Base-by-base conservation (phyloP, 352 stramenopile genomes). In the Poterioochromonas sp. region DNA sequence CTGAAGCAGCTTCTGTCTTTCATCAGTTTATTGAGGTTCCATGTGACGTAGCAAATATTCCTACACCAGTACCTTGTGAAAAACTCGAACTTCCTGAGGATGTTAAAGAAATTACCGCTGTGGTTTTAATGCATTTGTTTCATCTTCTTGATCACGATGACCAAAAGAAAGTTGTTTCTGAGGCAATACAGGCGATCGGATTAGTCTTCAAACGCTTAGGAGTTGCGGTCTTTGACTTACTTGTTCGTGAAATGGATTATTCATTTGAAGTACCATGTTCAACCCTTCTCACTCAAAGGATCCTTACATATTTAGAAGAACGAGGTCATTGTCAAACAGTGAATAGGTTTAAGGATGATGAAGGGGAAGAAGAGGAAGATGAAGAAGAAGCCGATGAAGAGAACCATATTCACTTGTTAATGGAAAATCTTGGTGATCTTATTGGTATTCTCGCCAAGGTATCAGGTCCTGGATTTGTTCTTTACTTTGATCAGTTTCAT, bases 401-500 rank as follows among this genome's bases (percentile, higher is more conserved):
- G n/a, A n/a, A 98, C 64, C 92, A 95, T 73, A 91, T 95, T 63
- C 94, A 94, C 63, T 87, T 94, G 74, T 88, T 97, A 37, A 91
- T 89, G 81, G 93, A 96, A 79, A 88, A 87, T 51, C 90, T 94
- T 3, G 95, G 91, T 47, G 94, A 98, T 83, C 84, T 98, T 34
- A 88, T 97, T 51, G 92, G 92, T 37, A 89, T 90, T 51, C 90
- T 97, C 78, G 89, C 88, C 77, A 92, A 96, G 84, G 93, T 95
- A 79, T 96, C 97, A 87, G 92, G 92, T 69, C 85, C 89, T 76
- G 88, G 94, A 76, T 96, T 97, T 82, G 81, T 91, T 40, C 86
- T 90, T 53, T 91, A 92, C 39, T 92, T 97, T 79, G 85, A 91
- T 65, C 86, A 92, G 82, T 90, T 97, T 49, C 90, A 96, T 80